phyloP scores from a whole-genome alignment of 2,329 filamentous ascomycete genomes.

The Penicillium brasilianum region DNA sequence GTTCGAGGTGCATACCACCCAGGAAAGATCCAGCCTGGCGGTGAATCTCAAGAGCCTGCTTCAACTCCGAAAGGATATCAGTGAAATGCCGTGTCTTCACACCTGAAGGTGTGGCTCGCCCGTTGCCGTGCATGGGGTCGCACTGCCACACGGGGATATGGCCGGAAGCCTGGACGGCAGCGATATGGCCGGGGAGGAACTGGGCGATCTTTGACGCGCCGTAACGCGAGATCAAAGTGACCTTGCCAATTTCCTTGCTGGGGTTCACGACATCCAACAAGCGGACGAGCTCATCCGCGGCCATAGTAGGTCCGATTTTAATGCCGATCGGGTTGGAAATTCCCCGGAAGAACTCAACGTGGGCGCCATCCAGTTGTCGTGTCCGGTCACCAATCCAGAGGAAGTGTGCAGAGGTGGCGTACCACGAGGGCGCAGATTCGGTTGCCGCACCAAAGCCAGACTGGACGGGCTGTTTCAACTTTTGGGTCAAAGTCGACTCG shows the following conservation, averaged over 20 bases:
- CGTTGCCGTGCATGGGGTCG: conserved; percentile 96
- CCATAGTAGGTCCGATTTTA: conserved; percentile 90
- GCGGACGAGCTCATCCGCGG: conserved; percentile 72
- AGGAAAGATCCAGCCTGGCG: conserved; percentile 82
- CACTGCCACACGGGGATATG: conserved; percentile 92
- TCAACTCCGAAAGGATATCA: conserved; percentile 86
- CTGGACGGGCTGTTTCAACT: conserved; percentile 58
- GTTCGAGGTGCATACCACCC: conserved; percentile 90
- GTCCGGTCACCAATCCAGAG: conserved; percentile 98
- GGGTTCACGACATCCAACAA: conserved; percentile 90
- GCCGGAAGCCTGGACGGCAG: conserved; percentile 79
- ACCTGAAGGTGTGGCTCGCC: conserved; percentile 69
- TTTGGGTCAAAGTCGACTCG: conserved; percentile 82
- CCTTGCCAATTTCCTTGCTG: conserved; percentile 79
- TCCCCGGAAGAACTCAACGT: conserved; percentile 97
- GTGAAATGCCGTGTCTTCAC: conserved; percentile 93
- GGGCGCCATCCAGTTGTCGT: conserved; percentile 86
- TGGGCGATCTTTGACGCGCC: conserved; percentile 76
- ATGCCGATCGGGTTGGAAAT: conserved; percentile 95
- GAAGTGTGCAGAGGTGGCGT: conserved; percentile 95
- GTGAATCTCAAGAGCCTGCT: conserved; percentile 82
- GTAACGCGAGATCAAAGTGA: conserved; percentile 95
- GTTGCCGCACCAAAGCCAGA: conserved; percentile 44
- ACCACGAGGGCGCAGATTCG: conserved; percentile 63
- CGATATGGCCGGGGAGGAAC: conserved; percentile 83